A percentile compares a stretch with the other conserved stretches of the same genome.
Conservation (phyloP, 441 rosid species). For the Hura crepitans region DNA sequence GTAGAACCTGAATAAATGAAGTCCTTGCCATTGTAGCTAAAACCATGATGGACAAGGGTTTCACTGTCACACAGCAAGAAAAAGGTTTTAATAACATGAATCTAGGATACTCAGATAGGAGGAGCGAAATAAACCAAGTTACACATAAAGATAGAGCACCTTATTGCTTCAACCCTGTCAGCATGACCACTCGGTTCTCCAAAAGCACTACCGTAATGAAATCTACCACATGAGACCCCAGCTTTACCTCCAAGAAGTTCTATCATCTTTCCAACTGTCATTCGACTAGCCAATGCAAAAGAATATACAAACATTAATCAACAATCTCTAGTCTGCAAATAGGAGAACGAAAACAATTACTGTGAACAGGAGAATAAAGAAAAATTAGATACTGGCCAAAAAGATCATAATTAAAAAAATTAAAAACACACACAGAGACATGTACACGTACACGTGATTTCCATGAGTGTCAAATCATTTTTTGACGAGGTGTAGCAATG, state of each 20-base stretch:
- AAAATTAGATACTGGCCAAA: neutral
- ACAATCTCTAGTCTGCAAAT: neutral
- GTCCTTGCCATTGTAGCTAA: constrained; percentile 93
- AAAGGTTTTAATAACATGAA: constrained; percentile 9
- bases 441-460: neutral
- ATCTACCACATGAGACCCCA: constrained; percentile 81
- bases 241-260: constrained; percentile 97
- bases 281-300: constrained; percentile 54
- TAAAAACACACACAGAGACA: neutral
- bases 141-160: constrained; percentile 33
- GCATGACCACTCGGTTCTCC: constrained; percentile 97
- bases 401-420: neutral
- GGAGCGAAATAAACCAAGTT: neutral
- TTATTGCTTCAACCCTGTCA: constrained; percentile 75
- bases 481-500: neutral
- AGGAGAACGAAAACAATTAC: neutral
- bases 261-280: constrained; percentile 99
- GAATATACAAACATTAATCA: neutral
- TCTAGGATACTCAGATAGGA: neutral
- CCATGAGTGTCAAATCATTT: neutral
- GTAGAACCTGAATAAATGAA: constrained; percentile 77
- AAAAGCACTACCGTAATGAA: constrained; percentile 96
- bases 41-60: constrained; percentile 74
- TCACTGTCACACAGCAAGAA: constrained; percentile 41
- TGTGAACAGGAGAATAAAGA: neutral